Evolutionary conservation across 257 asterid species (phyloP).

Genomic region (Anisodus acutangulus): DNA sequence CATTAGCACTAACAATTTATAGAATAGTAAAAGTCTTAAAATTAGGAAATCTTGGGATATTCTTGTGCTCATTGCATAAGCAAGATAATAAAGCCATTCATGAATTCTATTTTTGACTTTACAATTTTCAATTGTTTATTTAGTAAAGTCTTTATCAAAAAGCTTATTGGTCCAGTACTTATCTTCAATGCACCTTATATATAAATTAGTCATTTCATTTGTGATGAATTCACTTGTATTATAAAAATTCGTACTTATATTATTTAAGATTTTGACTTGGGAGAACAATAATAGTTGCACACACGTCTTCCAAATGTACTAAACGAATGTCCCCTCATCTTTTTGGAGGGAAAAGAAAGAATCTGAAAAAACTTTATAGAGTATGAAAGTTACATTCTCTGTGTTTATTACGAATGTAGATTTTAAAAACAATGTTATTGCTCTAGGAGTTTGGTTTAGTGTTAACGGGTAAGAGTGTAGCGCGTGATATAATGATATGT

Average conservation of each 20-base stretch:
- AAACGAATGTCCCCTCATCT: not conserved
- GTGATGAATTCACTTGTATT: not conserved
- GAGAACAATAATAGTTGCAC: not conserved
- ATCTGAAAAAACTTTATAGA: too few relatives aligned
- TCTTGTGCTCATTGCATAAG: constrained; percentile 20
- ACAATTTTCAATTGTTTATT: constrained; percentile 20
- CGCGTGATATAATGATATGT: too few relatives aligned
- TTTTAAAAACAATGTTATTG: not conserved
- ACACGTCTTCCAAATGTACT: constrained; percentile 16
- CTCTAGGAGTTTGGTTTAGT: not conserved
- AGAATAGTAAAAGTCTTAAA: not conserved
- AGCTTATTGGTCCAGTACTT: not conserved
- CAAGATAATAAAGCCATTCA: not conserved
- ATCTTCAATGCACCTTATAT: not conserved
- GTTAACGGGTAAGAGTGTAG: not conserved
- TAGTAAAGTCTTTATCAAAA: not conserved
- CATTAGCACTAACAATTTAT: constrained; percentile 22
- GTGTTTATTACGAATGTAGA: not conserved
- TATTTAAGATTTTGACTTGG: not conserved
- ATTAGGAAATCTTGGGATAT: constrained; percentile 3
- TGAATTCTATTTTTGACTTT: not conserved
- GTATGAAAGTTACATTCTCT: too few relatives aligned
- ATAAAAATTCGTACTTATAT: not conserved
- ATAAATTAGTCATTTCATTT: not conserved
- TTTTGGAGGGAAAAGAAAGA: too few relatives aligned